These are phyloP conservation scores for Chara braunii DNA, from an alignment of 139 green algal species.

Conservation along the genomic window DNA sequence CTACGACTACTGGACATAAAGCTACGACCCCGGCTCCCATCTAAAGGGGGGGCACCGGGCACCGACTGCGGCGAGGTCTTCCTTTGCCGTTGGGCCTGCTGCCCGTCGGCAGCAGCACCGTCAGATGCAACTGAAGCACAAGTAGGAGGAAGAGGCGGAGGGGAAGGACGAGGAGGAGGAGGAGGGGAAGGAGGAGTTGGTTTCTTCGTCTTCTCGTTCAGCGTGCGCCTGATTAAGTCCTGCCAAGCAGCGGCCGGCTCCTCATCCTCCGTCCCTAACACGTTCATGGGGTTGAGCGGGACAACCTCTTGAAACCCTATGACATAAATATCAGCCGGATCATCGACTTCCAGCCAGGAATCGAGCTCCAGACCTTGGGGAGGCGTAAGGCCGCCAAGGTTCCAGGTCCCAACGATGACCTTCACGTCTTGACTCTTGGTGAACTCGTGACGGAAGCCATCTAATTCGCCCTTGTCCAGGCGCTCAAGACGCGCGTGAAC, in stretches of 20 bases:
- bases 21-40: too few species aligned
- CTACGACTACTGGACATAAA: too few species aligned
- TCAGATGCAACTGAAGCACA: too few species aligned
- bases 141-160: too few species aligned
- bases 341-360: conserved; percentile 16
- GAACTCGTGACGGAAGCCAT: too few species aligned
- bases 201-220: conserved; percentile 22
- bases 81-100: neutral
- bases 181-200: neutral
- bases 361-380: conserved; percentile 12
- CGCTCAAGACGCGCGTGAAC: too few species aligned
- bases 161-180: neutral
- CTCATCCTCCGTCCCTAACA: conserved; percentile 37
- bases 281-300: conserved; percentile 62
- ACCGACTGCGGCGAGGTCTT: conserved; percentile 1
- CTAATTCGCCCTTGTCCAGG: too few species aligned
- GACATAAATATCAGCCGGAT: conserved; percentile 29
- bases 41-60: too few species aligned
- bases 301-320: conserved; percentile 75
- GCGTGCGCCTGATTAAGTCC: conserved; percentile 6
- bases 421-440: too few species aligned
- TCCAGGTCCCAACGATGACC: conserved; percentile 26
- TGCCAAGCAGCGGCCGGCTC: conserved; percentile 35
- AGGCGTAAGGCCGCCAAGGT: conserved; percentile 13
- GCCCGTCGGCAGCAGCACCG: too few species aligned